A percentile compares a stretch with the other conserved stretches of the same genome.
These are phyloP conservation scores for Haematococcus lacustris DNA, from an alignment of 139 green algal genomes.

Conservation along the genomic window DNA sequence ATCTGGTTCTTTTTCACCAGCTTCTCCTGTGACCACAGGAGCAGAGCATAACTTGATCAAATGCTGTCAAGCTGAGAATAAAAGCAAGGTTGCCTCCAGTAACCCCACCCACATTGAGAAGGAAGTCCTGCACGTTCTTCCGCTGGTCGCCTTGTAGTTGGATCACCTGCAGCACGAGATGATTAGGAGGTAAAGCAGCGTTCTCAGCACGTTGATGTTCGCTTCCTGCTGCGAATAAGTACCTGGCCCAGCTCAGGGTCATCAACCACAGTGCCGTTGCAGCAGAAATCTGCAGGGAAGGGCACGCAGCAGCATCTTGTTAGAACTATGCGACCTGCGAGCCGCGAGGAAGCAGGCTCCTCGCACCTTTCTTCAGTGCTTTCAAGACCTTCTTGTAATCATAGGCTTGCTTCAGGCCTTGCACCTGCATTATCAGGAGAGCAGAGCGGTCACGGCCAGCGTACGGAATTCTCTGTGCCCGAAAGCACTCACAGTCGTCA, in stretches of 20 bases:
- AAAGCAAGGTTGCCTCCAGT: no score
- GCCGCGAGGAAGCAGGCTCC: not conserved
- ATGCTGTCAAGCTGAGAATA: no score
- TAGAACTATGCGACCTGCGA: no score
- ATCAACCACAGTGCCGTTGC: slow-evolving; percentile 97
- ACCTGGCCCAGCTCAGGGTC: slow-evolving; percentile 88
- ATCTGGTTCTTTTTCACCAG: slow-evolving; percentile 97
- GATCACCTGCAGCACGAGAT: slow-evolving; percentile 78
- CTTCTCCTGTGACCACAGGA: slow-evolving; percentile 66
- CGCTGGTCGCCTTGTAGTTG: slow-evolving; percentile 99
- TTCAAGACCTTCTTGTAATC: slow-evolving; percentile 99
- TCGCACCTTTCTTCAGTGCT: slow-evolving; percentile 92
- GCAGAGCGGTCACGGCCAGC: no score
- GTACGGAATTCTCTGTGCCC: no score
- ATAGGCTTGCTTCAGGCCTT: slow-evolving; percentile 84
- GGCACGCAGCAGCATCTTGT: no score
- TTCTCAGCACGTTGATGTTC: no score
- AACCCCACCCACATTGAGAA: slow-evolving; percentile 53
- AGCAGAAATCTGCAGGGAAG: slow-evolving; percentile 84
- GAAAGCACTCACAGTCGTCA: slow-evolving; percentile 85
- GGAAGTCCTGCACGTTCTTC: slow-evolving; percentile 95
- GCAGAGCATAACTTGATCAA: no score
- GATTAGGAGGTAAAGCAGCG: no score
- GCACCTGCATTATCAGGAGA: slow-evolving; percentile 17
- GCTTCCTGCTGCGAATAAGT: no score